Base-by-base conservation (phyloP, 2,329 filamentous ascomycete species). In the Coniochaeta hoffmannii region DNA sequence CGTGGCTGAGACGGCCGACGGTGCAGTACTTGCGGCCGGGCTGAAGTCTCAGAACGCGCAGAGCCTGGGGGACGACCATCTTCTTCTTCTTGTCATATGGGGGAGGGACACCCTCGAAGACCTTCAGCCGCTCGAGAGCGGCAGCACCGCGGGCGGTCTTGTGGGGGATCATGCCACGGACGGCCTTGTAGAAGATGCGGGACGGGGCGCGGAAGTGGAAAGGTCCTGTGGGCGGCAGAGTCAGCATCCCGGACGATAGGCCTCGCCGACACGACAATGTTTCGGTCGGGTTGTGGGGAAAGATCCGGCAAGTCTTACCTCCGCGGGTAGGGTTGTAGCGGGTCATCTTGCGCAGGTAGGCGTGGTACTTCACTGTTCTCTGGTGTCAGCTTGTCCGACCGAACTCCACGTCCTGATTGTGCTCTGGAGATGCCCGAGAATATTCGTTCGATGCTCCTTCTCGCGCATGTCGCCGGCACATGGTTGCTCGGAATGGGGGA, bases 41-140 rank as follows among this genome's bases (percentile, higher is more conserved):
- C 86, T 97, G 95, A 76, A 99, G 84, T 76, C 94, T 86, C 75
- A 99, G 86, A 67, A 99, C 88, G 73, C 94, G 88, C 72, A 99
- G 86, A 69, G 94, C 94, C 85, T 97, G 94, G 77, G 94, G 94
- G 68, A 99, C 94, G 67, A 99, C 94, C 80, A 97, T 89, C 80
- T 96, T 89, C 90, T 99, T 97, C 87, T 95, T 90, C 84, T 94
- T 96, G 87, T 99, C 94, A 78, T 97, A 99, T 73, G 94, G 94
- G 73, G 93, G 90, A 72, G 94, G 94, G 65, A 99, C 86, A 85
- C 94, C 94, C 88, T 99, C 94, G 78, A 97, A 99, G 76, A 96
- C 91, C 91, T 99, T 99, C 68, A 99, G 89, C 79, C 94, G 89
- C 86, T 97, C 92, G 75, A 99, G 79, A 69, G 94, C 94, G 70